phyloP scores from a whole-genome alignment of 78 protist genomes.

The Speleostelium caveatum region DNA sequence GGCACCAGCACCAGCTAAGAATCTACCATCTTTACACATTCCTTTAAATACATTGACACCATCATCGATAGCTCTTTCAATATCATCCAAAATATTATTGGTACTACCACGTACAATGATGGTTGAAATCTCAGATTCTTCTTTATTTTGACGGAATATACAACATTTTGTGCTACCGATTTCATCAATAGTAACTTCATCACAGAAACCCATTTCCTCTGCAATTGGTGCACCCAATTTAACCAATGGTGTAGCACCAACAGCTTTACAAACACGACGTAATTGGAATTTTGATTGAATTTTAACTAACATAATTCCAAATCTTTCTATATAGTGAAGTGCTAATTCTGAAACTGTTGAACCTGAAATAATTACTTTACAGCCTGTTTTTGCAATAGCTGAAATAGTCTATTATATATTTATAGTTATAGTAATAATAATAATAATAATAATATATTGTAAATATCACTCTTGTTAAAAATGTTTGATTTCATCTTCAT shows the following conservation, averaged over 20 bases:
- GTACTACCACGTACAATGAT: constrained; percentile 98
- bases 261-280: constrained; percentile 94
- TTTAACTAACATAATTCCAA: constrained; percentile 92
- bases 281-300: constrained; percentile 97
- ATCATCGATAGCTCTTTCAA: constrained; percentile 98
- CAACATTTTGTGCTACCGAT: constrained; percentile 84
- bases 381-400: constrained; percentile 95
- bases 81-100: constrained; percentile 95
- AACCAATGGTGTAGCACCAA: constrained; percentile 95
- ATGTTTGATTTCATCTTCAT: too few species aligned
- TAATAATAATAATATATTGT: too few species aligned
- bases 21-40: constrained; percentile 88
- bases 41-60: constrained; percentile 96
- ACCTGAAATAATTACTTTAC: constrained; percentile 93
- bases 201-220: constrained; percentile 95
- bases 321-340: constrained; percentile 95
- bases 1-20: constrained; percentile 99
- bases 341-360: constrained; percentile 96
- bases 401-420: constrained; percentile 73
- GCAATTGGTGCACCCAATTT: constrained; percentile 95
- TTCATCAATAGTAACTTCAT: constrained; percentile 78
- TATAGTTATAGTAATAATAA: constrained; percentile 13
- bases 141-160: constrained; percentile 86
- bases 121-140: constrained; percentile 90
- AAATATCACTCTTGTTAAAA: too few species aligned